Evolutionary conservation across 768 basidiomycete species (phyloP).

Genomic region (Naganishia friedmannii): DNA sequence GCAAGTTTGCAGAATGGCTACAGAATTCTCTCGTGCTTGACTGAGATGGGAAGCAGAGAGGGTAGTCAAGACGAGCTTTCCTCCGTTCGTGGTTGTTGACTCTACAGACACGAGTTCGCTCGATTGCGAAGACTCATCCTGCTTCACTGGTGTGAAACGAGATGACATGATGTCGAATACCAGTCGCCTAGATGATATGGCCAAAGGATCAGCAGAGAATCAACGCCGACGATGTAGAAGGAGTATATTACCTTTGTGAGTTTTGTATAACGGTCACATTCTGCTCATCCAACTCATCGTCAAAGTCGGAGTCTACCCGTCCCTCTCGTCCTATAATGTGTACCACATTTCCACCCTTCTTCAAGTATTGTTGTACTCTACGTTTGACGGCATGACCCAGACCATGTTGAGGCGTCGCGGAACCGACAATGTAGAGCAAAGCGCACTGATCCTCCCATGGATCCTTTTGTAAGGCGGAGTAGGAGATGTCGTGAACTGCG

Average conservation of each 20-base stretch:
- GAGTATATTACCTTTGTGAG: not conserved
- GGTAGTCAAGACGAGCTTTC: conserved; percentile 10
- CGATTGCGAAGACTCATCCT: not conserved
- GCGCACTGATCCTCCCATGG: conserved; percentile 17
- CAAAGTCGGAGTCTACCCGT: not conserved
- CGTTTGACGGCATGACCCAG: not conserved
- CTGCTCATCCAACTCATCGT: not conserved
- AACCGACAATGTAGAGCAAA: not conserved
- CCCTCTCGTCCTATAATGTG: not conserved
- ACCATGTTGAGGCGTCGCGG: not conserved
- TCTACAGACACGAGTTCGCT: not conserved
- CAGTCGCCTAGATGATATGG: not conserved
- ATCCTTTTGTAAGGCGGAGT: not conserved
- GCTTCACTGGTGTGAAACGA: not conserved
- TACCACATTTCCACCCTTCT: not conserved
- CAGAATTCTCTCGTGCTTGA: not conserved
- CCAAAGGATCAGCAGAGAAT: not conserved
- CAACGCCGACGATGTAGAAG: not conserved
- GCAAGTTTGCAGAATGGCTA: conserved; percentile 2
- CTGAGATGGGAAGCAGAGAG: not conserved
- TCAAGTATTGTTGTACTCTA: not conserved
- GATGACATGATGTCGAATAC: not conserved
- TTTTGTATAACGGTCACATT: not conserved
- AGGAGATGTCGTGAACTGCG: conserved; percentile 1
- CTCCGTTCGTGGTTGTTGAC: not conserved